Evolutionary conservation across 768 basidiomycete species (phyloP).

Genomic region (Russula sp.): DNA sequence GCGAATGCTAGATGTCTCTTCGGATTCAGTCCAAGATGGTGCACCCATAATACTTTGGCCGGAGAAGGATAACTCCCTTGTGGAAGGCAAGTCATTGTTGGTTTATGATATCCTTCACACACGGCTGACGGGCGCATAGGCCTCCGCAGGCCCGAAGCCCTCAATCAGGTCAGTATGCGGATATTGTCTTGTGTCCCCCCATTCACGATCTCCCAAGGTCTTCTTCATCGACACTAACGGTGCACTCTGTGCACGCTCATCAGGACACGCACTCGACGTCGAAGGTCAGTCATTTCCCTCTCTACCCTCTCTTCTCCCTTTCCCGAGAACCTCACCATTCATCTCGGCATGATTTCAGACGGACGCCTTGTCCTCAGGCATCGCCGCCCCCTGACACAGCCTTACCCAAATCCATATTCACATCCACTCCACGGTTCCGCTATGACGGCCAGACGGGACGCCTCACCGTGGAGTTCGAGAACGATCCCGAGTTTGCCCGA

Average conservation of each 20-base stretch:
- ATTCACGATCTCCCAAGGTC: constrained; percentile 45
- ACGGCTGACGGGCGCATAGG: constrained; percentile 40
- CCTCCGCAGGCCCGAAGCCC: constrained; percentile 61
- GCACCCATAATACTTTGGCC: constrained; percentile 64
- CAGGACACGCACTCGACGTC: constrained; percentile 80
- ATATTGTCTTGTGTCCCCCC: not conserved
- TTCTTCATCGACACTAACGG: constrained; percentile 82
- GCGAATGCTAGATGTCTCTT: constrained; percentile 56
- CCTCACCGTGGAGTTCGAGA: constrained; percentile 57
- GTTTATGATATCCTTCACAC: not conserved
- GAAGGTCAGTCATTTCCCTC: constrained; percentile 49
- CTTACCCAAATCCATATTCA: constrained; percentile 74
- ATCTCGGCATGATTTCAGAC: constrained; percentile 40
- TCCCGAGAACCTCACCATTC: not conserved
- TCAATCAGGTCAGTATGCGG: constrained; percentile 62
- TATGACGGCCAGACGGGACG: constrained; percentile 54
- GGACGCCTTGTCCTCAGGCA: constrained; percentile 71
- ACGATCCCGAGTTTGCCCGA: constrained; percentile 56
- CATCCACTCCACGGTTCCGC: constrained; percentile 69
- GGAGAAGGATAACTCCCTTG: constrained; percentile 71
- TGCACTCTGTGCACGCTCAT: constrained; percentile 69
- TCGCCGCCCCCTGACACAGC: constrained; percentile 68
- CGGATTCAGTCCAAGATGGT: constrained; percentile 56
- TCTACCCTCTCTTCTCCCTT: not conserved
- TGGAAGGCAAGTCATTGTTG: constrained; percentile 54